phyloP scores from a whole-genome alignment of 306 rosid genomes.

The Cotoneaster glaucophyllus region DNA sequence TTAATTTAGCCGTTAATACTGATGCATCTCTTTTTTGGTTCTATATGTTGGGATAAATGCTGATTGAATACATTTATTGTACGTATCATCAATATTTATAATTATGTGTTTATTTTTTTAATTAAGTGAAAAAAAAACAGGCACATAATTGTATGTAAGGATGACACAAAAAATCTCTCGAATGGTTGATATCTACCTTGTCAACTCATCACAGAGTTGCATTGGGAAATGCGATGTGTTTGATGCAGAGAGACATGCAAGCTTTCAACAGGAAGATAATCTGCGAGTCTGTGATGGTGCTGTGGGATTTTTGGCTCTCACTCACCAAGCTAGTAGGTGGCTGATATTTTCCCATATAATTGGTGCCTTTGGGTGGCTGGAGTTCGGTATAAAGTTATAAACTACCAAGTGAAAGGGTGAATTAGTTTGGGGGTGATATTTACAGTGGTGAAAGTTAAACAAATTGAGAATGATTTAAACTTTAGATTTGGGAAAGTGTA shows the following conservation, averaged over 20 bases:
- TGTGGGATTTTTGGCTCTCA: neutral
- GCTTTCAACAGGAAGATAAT: neutral
- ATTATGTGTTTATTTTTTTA: no score
- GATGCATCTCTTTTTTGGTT: neutral
- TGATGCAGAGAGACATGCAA: neutral
- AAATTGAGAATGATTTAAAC: neutral
- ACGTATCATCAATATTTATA: neutral
- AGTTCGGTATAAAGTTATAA: neutral
- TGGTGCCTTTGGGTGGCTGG: neutral
- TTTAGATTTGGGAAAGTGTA: neutral
- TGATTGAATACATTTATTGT: neutral
- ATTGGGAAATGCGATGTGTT: neutral
- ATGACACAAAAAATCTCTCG: no score
- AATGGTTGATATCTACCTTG: neutral
- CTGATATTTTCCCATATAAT: neutral
- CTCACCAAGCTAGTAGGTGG: neutral
- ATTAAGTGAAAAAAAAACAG: neutral
- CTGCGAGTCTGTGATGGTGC: no score
- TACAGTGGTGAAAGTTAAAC: neutral
- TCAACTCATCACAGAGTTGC: conserved; percentile 6
- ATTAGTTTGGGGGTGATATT: neutral
- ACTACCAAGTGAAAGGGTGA: no score
- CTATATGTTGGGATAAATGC: neutral
- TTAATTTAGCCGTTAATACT: no score
- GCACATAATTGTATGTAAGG: neutral